A percentile compares a stretch with the other conserved stretches of the same genome.
phyloP scores from a whole-genome alignment of 2,329 filamentous ascomycete species.

The Ascochyta koolunga region DNA sequence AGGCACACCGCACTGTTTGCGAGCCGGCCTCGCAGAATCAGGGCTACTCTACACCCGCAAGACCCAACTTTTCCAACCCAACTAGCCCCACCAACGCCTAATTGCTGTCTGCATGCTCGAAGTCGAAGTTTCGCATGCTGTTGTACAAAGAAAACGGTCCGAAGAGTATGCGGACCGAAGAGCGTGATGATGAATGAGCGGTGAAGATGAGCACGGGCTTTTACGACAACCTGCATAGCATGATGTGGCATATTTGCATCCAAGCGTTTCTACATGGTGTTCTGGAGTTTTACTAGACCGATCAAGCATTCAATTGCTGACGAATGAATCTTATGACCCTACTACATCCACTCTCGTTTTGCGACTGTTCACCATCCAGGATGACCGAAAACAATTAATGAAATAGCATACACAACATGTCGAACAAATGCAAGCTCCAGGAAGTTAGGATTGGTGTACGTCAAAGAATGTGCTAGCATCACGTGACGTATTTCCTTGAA shows the following conservation, averaged over 20 bases:
- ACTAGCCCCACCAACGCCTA: slow-evolving; percentile 31
- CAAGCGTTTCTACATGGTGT: slow-evolving; percentile 18
- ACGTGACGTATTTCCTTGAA: too few relatives aligned
- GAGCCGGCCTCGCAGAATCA: slow-evolving; percentile 33
- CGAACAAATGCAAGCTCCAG: neutral
- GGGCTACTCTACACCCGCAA: slow-evolving; percentile 32
- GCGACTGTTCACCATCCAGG: neutral
- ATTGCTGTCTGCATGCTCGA: slow-evolving; percentile 12
- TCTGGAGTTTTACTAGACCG: slow-evolving; percentile 24
- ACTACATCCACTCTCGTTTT: neutral
- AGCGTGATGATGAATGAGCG: slow-evolving; percentile 15
- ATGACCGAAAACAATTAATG: neutral
- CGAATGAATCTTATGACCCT: slow-evolving; percentile 18
- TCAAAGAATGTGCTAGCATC: neutral
- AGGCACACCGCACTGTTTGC: slow-evolving; percentile 56
- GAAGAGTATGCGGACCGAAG: slow-evolving; percentile 12
- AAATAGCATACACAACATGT: neutral
- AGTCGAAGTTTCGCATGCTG: slow-evolving; percentile 7
- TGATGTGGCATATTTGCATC: slow-evolving; percentile 20
- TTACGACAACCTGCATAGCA: slow-evolving; percentile 20
- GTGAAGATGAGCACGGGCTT: slow-evolving; percentile 18
- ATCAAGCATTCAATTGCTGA: slow-evolving; percentile 29
- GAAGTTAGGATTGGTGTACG: neutral
- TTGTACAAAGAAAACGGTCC: slow-evolving; percentile 16
- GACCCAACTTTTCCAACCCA: slow-evolving; percentile 37